These are phyloP conservation scores for Sporothrix curviconia DNA, from an alignment of 2,329 filamentous ascomycete species.

Conservation along the genomic window DNA sequence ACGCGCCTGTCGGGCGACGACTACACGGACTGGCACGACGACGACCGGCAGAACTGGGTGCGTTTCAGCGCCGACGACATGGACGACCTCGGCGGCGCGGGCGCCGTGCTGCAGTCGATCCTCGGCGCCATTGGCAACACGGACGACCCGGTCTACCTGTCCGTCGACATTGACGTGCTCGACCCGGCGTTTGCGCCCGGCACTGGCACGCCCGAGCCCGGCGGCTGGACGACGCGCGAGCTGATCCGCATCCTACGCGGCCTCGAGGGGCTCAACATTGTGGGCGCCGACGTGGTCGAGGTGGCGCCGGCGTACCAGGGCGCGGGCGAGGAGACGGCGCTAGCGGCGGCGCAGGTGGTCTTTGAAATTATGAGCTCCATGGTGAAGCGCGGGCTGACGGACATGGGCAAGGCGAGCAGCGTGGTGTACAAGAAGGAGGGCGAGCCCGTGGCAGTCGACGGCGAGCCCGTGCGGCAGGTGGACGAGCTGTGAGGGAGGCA, in stretches of 20 bases:
- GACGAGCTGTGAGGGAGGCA: conserved; percentile 27
- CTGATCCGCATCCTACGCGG: conserved; percentile 76
- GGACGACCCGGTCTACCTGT: conserved; percentile 57
- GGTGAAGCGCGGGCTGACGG: conserved; percentile 39
- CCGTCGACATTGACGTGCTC: conserved; percentile 32
- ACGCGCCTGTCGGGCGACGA: conserved; percentile 64
- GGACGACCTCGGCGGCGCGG: conserved; percentile 71
- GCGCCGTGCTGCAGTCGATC: conserved; percentile 50
- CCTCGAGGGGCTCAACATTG: conserved; percentile 74
- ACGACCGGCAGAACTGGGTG: conserved; percentile 69
- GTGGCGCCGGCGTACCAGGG: conserved; percentile 82
- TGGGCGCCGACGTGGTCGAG: conserved; percentile 87
- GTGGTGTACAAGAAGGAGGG: conserved; percentile 2
- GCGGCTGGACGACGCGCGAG: conserved; percentile 86
- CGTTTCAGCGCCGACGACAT: conserved; percentile 81
- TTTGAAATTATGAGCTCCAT: conserved; percentile 80
- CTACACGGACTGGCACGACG: conserved; percentile 63
- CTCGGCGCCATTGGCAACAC: conserved; percentile 65
- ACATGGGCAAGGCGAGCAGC: conserved; percentile 30
- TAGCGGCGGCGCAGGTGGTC: conserved; percentile 76
- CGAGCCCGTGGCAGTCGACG: neutral
- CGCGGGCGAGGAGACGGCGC: conserved; percentile 68
- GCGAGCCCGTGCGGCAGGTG: no score
- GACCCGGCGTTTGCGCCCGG: conserved; percentile 31
- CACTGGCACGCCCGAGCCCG: conserved; percentile 83